Evolutionary conservation across 495 filamentous ascomycete species (phyloP), one percentile per base, ranked within the genome.

Genomic region (Annulohypoxylon stygium): DNA sequence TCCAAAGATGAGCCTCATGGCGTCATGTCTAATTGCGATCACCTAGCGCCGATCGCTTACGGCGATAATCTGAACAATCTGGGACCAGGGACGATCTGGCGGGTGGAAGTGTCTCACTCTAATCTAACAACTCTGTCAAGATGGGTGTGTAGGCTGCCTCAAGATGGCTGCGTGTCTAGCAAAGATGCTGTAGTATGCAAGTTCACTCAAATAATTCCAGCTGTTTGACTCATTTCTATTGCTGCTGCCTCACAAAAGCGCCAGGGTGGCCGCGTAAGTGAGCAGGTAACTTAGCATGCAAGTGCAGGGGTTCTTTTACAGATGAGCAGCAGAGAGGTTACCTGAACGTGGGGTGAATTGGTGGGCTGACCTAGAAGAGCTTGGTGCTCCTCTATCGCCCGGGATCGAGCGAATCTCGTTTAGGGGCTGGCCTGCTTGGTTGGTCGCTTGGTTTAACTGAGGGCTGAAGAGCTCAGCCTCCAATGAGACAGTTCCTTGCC

Each of bases 251-350:
- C 39, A 30, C 16, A 25, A 12, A 26, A 51, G 51, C 36, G 25
- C 54, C 3, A 58, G 55, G 61, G 39, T 57, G 75, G 75, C 75
- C 75, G 75, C 75, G 75, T 77, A 73, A 77, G 66, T 69, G 16
- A 58, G 59, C 23, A 61, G 58, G 6, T 37, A 57, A 57, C 67
- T 65, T 63, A 16, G 57, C 65, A 69, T 66, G 66, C 61, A 66
- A 61, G 23, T 61, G 36, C 75, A 71, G 65, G 61, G 61, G 58
- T 41, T 47, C 25, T 30, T 47, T 53, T 14, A 45, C 26, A 47
- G 68, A 23, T 10, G n/a, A 20, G 18, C 43, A 39, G 59, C 50
- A 54, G 50, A 54, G 50, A 5, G 25, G 20, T 26, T 26, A 51
- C 48, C 62, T 57, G 69, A 72, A 61, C 63, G 69, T 70, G 66